Base-by-base conservation (phyloP, 2,329 filamentous ascomycete genomes). In the Myriosclerotinia curreyana region DNA sequence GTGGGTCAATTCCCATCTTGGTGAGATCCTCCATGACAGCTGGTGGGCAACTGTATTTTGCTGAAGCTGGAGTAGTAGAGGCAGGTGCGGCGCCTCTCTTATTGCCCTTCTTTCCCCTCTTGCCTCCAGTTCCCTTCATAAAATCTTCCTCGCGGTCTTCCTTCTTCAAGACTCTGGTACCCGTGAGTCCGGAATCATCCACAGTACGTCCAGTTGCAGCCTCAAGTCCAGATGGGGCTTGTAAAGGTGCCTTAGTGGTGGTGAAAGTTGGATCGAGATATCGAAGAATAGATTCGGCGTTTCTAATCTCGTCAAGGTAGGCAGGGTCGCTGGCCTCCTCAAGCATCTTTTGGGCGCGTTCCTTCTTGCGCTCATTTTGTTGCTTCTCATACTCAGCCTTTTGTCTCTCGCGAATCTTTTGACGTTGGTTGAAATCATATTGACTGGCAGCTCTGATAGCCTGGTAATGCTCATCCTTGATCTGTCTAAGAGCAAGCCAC, bases 131-230 rank as follows among this genome's bases (percentile, higher is more conserved):
- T 48, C 86, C 86, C 50, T 82, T 82, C 68, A 95, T 87, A 80
- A 96, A 96, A 69, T 92, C 89, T 50, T 97, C 94, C 55, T 95
- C 90, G 72, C 96, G 87, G 85, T 97, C 90, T 73, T 96, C 87
- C 86, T 97, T 98, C 80, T 88, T 88, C 66, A 91, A 79, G 48
- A 98, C 82, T 75, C 86, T 88, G 71, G 87, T 90, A 65, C 95
- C 95, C 83, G 96, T 96, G 73, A 96, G 83, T 64, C 82, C 87
- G n/a, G 87, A 82, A 72, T 87, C 89, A 71, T 96, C 92, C 34
- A 98, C 90, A 67, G 88, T 96, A 74, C 95, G 89, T 74, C 88
- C 86, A 61, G 90, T 86, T 71, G 90, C 83, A 62, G 94, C 92
- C 62, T 87, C 86, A 74, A 96, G 89, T 74, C 89, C 88, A 76